These are phyloP conservation scores for Aspergillus texensis DNA, from an alignment of 2,329 filamentous ascomycete genomes.

Conservation along the genomic window DNA sequence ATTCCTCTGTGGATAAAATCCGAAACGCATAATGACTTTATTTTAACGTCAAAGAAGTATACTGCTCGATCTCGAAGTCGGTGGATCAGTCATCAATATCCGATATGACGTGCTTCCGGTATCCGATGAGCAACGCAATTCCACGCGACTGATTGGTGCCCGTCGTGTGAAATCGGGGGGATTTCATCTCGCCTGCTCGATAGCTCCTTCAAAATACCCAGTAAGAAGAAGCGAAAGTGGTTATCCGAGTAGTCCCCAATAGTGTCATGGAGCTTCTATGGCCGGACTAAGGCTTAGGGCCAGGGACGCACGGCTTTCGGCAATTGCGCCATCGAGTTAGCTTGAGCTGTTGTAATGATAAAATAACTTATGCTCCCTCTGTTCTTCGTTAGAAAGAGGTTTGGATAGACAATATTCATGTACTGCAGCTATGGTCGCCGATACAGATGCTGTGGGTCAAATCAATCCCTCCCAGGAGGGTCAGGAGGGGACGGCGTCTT, in stretches of 20 bases:
- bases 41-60: background rate
- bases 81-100: background rate
- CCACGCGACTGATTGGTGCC: background rate
- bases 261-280: background rate
- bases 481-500: background rate
- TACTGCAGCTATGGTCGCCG: background rate
- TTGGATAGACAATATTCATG: background rate
- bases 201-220: background rate
- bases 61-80: background rate
- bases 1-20: background rate
- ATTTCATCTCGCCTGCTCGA: background rate
- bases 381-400: background rate
- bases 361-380: background rate
- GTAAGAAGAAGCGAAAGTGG: background rate
- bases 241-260: background rate
- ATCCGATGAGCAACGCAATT: background rate
- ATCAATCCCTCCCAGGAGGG: background rate
- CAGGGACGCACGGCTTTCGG: background rate
- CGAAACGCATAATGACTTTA: background rate
- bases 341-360: background rate
- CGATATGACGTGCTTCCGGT: slow-evolving; percentile 5
- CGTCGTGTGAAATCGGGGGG: background rate
- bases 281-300: background rate
- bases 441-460: slow-evolving; percentile 5
- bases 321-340: background rate